Evolutionary conservation across 495 filamentous ascomycete genomes (phyloP).

Genomic region (Aeminium ludgeri): DNA sequence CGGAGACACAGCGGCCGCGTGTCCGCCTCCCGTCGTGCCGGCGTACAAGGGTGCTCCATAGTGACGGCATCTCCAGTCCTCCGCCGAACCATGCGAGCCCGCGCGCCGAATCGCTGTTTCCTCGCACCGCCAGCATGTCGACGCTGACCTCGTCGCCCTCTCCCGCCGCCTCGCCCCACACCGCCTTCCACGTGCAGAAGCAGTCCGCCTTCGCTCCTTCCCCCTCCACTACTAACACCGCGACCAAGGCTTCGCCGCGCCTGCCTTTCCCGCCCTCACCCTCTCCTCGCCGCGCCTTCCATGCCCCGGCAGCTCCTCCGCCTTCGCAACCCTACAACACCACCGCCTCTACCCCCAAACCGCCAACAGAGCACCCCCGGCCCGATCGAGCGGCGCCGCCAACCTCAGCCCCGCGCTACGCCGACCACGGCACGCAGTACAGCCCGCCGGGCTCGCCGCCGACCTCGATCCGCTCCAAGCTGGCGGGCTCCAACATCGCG

Average conservation of each 20-base stretch:
- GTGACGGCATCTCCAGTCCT: no score
- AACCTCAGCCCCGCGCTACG: constrained; percentile 8
- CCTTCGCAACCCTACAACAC: neutral
- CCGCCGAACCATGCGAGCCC: no score
- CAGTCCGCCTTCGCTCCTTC: neutral
- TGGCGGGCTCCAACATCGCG: neutral
- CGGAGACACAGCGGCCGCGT: no score
- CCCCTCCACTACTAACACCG: neutral
- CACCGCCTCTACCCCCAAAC: neutral
- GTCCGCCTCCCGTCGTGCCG: no score
- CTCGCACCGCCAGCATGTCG: no score
- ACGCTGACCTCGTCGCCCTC: constrained; percentile 13
- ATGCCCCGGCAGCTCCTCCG: constrained; percentile 3
- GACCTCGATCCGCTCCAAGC: constrained; percentile 12
- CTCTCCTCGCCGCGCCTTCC: constrained; percentile 8
- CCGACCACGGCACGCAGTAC: constrained; percentile 25
- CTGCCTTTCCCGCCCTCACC: neutral
- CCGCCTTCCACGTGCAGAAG: constrained; percentile 9
- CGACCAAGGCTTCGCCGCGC: neutral
- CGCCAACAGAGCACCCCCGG: constrained; percentile 1
- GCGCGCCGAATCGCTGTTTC: no score
- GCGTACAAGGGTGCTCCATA: no score
- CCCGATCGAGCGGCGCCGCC: no score
- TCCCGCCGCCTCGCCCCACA: constrained; percentile 7
- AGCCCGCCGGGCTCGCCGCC: constrained; percentile 24